A percentile compares a stretch with the other conserved stretches of the same genome.
phyloP scores from a whole-genome alignment of 768 basidiomycete genomes.

The Rhodosporidiobolus odoratus region DNA sequence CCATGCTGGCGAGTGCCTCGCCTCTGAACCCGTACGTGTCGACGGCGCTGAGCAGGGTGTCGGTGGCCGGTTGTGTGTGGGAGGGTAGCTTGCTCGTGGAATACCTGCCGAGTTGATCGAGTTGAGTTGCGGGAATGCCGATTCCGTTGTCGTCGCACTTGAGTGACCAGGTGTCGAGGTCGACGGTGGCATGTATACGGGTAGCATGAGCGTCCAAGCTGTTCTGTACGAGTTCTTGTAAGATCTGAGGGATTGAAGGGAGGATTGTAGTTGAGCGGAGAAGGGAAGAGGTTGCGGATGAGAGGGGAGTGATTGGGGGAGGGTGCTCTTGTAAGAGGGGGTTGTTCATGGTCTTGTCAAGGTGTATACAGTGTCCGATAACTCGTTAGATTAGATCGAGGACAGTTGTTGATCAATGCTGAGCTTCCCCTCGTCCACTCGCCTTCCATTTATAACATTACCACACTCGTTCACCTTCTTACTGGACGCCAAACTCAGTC shows the following conservation, averaged over 20 bases:
- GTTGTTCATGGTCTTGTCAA: too few relatives aligned
- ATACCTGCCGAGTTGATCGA: slow-evolving; percentile 63
- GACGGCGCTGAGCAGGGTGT: not conserved
- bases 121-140: slow-evolving; percentile 57
- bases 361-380: too few relatives aligned
- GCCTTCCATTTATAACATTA: not conserved
- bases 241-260: slow-evolving; percentile 69
- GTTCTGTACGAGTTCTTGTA: slow-evolving; percentile 85
- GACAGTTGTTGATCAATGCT: not conserved
- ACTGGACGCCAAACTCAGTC: too few relatives aligned
- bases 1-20: slow-evolving; percentile 70
- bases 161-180: slow-evolving; percentile 71
- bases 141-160: slow-evolving; percentile 80
- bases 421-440: not conserved
- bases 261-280: slow-evolving; percentile 79
- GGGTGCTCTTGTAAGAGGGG: slow-evolving; percentile 1
- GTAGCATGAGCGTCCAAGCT: slow-evolving; percentile 72
- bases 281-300: slow-evolving; percentile 58
- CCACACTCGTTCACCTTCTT: not conserved
- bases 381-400: not conserved
- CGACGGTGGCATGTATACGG: slow-evolving; percentile 65
- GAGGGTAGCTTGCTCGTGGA: slow-evolving; percentile 44
- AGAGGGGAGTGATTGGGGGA: slow-evolving; percentile 49
- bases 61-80: not conserved
- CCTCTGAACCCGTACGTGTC: slow-evolving; percentile 29